Base-by-base conservation (phyloP, 257 asterid species). In the Leonotis leonurus region DNA sequence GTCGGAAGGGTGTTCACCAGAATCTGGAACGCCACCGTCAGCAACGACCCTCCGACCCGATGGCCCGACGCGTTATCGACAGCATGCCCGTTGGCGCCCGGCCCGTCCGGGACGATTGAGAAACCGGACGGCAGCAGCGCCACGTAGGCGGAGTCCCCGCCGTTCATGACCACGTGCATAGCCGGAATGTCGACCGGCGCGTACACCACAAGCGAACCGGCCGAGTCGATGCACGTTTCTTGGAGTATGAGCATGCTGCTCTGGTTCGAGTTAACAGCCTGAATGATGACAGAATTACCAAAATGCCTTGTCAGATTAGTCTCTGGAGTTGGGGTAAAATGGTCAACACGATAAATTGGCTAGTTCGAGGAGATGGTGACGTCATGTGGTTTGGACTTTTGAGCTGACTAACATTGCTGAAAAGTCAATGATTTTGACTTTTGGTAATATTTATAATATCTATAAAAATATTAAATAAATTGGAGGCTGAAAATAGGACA, bases 151-250 rank as follows among this genome's bases (percentile, higher is more conserved):
- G 98, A 90, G 73, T 90, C 98, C 1, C 96, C 95, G 56, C 98
- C 98, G 81, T 88, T 90, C 96, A 90, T 90, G 49, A 87, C 96
- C 52, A 79, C 85, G 61, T 85, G 91, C 98, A 90, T 84, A 8
- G 95, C 94, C 8, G 95, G 98, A 9, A 90, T 88, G 72, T 90
- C 98, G 8, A 90, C 96, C 5, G 98, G 96, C 56, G 98, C 98
- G 83, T 90, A 90, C 39, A 90, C 98, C 8, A 87, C 94, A 58
- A 84, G 91, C 74, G 97, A 82, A 20, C 94, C 97, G 10, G 94
- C 78, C 43, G 88, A 76, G 79, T 86, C 95, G 51, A 76, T 79
- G 80, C 94, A 79, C 0, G 97, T 89, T 58, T 89, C 97, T 69
- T 89, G 94, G 12, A 89, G 92, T 64, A 89, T 86, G 60, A 89